Conservation (phyloP, 2,329 filamentous ascomycete species). For the Malbranchea cinnamomea region DNA sequence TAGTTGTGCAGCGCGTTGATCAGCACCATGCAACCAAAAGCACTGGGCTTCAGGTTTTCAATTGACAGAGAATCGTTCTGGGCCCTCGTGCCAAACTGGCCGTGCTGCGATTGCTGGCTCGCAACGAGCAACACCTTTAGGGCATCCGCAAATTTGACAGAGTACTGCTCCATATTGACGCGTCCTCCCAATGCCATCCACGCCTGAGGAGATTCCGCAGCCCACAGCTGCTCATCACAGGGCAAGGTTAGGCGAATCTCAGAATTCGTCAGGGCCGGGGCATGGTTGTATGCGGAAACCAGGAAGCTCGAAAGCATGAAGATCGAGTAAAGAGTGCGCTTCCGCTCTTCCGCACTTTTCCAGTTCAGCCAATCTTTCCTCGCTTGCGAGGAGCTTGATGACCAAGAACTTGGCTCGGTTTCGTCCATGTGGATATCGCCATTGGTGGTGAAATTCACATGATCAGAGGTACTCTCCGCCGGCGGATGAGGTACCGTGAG, state of each 20-base stretch:
- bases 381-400: too few species aligned
- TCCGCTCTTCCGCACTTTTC: conserved; percentile 79
- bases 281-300: conserved; percentile 84
- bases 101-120: conserved; percentile 33
- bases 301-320: conserved; percentile 84
- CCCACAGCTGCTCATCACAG: conserved; percentile 84
- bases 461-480: conserved; percentile 22
- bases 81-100: conserved; percentile 32
- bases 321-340: conserved; percentile 79
- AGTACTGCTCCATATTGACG: conserved; percentile 52
- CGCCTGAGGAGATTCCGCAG: conserved; percentile 64
- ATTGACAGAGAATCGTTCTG: conserved; percentile 37
- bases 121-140: conserved; percentile 67
- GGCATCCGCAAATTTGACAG: conserved; percentile 66
- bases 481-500: conserved; percentile 38
- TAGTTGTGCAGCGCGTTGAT: conserved; percentile 96
- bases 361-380: conserved; percentile 65
- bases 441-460: conserved; percentile 27
- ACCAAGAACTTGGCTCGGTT: too few species aligned
- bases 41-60: conserved; percentile 63
- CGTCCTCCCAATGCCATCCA: conserved; percentile 68
- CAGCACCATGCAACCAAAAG: conserved; percentile 78
- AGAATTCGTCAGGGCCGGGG: conserved; percentile 81
- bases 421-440: conserved; percentile 24
- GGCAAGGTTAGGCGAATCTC: conserved; percentile 81